phyloP scores from a whole-genome alignment of 495 filamentous ascomycete genomes.

The Glutinoglossum americanum region DNA sequence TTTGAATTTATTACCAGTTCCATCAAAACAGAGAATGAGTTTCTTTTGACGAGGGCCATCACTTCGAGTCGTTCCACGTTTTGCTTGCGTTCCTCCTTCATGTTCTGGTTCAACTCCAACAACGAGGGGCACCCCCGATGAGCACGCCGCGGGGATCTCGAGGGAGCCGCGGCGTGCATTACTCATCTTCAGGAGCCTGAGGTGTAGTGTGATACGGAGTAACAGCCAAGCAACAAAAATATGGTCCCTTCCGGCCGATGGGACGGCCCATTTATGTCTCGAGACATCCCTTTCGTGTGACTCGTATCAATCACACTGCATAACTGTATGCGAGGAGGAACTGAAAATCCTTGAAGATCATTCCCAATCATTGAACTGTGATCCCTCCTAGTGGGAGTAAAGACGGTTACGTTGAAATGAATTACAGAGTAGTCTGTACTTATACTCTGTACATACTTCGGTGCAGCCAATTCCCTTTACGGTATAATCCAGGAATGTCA shows the following conservation, averaged over 20 bases:
- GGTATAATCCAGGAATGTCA: no score
- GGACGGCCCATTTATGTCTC: not conserved
- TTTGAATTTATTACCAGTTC: constrained; percentile 71
- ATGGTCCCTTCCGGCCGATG: not conserved
- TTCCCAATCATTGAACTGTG: not conserved
- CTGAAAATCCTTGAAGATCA: not conserved
- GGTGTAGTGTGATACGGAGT: not conserved
- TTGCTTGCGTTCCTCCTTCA: not conserved
- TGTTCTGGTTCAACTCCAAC: not conserved
- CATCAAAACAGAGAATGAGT: constrained; percentile 73
- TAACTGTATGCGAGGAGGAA: no score
- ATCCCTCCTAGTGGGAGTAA: no score
- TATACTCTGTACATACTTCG: no score
- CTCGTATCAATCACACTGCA: no score
- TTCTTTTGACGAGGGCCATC: constrained; percentile 15
- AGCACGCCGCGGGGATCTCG: not conserved
- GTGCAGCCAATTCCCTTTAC: no score
- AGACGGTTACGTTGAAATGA: no score
- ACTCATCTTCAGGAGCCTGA: not conserved
- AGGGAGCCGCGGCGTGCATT: not conserved
- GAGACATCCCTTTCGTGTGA: no score
- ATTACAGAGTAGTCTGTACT: no score
- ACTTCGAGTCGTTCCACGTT: not conserved
- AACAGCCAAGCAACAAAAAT: not conserved
- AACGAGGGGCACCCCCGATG: not conserved